A percentile compares a stretch with the other conserved stretches of the same genome.
phyloP scores from a whole-genome alignment of 495 filamentous ascomycete genomes.

The Penicillium lagena region DNA sequence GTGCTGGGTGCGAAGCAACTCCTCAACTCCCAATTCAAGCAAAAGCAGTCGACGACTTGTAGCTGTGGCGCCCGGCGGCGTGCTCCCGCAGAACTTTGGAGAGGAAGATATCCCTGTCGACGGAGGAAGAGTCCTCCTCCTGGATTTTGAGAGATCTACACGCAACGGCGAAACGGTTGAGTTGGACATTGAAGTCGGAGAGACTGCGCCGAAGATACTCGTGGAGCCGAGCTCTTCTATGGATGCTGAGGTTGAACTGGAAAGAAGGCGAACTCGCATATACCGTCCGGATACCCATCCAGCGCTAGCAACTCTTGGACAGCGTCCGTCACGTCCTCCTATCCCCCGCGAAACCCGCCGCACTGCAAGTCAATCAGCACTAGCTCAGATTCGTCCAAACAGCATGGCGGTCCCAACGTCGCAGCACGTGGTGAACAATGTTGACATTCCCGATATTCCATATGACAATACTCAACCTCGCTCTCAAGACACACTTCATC shows the following conservation, averaged over 20 bases:
- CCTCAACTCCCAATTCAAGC: slow-evolving; percentile 1
- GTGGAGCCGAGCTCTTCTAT: slow-evolving; percentile 72
- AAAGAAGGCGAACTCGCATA: slow-evolving; percentile 59
- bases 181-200: slow-evolving; percentile 69
- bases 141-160: slow-evolving; percentile 65
- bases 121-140: slow-evolving; percentile 68
- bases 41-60: slow-evolving; percentile 45
- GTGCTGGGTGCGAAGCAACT: slow-evolving; percentile 29
- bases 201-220: slow-evolving; percentile 58
- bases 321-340: slow-evolving; percentile 4
- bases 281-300: slow-evolving; percentile 23
- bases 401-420: slow-evolving; percentile 17
- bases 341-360: slow-evolving; percentile 1
- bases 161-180: slow-evolving; percentile 48
- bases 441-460: slow-evolving; percentile 38
- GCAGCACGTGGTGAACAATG: slow-evolving; percentile 9
- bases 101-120: slow-evolving; percentile 77
- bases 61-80: slow-evolving; percentile 69
- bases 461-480: slow-evolving; percentile 77
- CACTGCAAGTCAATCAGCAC: slow-evolving; percentile 5
- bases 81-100: slow-evolving; percentile 53
- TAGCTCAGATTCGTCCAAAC: slow-evolving; percentile 14
- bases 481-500: slow-evolving; percentile 65
- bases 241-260: slow-evolving; percentile 76
- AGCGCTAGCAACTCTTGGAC: slow-evolving; percentile 9